Conservation (phyloP, 129 eudicot genomes). For the Helianthus tuberosus region DNA sequence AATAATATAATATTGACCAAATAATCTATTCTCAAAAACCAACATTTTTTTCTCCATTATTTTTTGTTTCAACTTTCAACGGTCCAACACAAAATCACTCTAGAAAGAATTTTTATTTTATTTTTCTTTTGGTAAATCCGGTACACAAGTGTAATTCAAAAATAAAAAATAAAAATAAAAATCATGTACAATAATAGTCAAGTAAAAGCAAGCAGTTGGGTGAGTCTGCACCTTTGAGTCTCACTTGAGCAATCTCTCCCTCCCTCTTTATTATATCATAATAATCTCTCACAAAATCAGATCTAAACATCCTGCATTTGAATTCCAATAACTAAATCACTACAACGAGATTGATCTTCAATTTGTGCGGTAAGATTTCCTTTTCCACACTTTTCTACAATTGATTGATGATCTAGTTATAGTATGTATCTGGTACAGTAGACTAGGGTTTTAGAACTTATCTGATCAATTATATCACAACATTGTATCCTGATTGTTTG, state of each 20-base stretch:
- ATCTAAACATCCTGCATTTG: conserved; percentile 25
- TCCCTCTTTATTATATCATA: background rate
- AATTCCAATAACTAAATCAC: conserved; percentile 8
- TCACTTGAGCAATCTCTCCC: conserved; percentile 18
- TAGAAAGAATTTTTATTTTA: background rate
- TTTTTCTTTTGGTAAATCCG: background rate
- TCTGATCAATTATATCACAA: background rate
- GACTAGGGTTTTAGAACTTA: conserved; percentile 12
- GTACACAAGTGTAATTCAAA: background rate
- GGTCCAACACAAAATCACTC: background rate
- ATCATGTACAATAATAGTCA: background rate
- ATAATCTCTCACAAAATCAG: background rate
- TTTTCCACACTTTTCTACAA: conserved; percentile 1
- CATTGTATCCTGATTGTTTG: conserved; percentile 1
- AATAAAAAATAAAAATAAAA: background rate
- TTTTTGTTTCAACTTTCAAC: conserved; percentile 1
- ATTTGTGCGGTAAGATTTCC: conserved; percentile 24
- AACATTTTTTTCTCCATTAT: background rate
- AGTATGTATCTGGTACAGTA: background rate
- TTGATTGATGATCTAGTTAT: conserved; percentile 9
- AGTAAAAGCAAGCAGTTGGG: background rate
- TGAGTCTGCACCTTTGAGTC: conserved; percentile 35
- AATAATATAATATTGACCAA: too few relatives aligned
- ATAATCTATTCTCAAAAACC: too few relatives aligned
- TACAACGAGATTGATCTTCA: conserved; percentile 13